A percentile compares a stretch with the other conserved stretches of the same genome.
Evolutionary conservation across 2,329 filamentous ascomycete genomes (phyloP).

Genomic region (Colletotrichum siamense): DNA sequence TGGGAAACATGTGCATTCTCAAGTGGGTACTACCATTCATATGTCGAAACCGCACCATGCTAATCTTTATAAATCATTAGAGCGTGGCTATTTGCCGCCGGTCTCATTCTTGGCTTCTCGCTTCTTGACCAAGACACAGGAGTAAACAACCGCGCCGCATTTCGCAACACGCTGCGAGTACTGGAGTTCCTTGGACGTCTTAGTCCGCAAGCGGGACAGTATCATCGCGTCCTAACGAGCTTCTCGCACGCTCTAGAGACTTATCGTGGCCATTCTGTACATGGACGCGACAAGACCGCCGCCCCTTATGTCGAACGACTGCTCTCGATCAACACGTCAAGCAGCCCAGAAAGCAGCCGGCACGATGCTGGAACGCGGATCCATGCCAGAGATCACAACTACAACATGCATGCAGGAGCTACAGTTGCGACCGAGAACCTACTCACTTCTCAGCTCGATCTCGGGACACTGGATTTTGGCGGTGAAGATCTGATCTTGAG

Average conservation of each 20-base stretch:
- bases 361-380: background rate
- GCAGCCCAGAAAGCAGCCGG: background rate
- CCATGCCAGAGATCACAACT: background rate
- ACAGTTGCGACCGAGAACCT: background rate
- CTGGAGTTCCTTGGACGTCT: background rate
- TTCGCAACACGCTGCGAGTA: background rate
- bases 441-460: background rate
- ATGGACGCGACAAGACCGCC: background rate
- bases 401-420: background rate
- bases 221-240: background rate
- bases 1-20: slow-evolving; percentile 63
- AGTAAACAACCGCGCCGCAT: background rate
- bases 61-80: fast-evolving
- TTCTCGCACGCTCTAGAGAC: background rate
- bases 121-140: background rate
- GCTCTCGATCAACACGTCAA: background rate
- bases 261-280: background rate
- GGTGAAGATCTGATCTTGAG: background rate
- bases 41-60: too few relatives aligned
- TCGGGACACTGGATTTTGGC: background rate
- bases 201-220: background rate
- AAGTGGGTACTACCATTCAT: slow-evolving; percentile 47
- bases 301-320: background rate
- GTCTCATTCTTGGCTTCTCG: slow-evolving; percentile 58
- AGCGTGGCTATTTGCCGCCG: slow-evolving; percentile 54